Base-by-base conservation (phyloP, 768 basidiomycete species). In the Dendrothele bispora region DNA sequence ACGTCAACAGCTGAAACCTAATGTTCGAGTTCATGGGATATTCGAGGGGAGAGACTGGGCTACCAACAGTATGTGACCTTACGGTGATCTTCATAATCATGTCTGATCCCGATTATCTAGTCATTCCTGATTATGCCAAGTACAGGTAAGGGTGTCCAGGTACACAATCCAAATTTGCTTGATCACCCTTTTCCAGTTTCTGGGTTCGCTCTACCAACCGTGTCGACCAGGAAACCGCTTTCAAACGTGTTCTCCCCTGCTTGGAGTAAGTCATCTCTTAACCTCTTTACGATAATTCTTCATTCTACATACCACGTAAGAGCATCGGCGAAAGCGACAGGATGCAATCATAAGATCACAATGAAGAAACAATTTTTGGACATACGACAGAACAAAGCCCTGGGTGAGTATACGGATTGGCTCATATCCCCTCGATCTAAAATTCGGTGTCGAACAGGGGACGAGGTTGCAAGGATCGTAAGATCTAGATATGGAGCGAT, bases 51-150 rank as follows among this genome's bases (percentile, higher is more conserved):
- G 75, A 49, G 82, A 88, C 55, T 88, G 88, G 86, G 83, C 79
- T 4, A 74, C 82, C 1, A 88, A 86, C 51, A 78, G 87, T 88
- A 58, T 10, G 80, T 61, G n/a, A 6, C 14, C 32, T 28, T 12
- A 7, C 11, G 15, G n/a, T 36, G 12, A 43, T 21, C 11, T 26
- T 15, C 24, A 35, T 24, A 29, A 17, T 20, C 20, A 20, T 1
- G 24, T 27, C 27, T 3, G 36, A 50, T 27, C 34, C 39, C 32
- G 3, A 29, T 7, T 45, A 11, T 29, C 14, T 20, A 92, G 91
- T 94, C 41, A 89, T 91, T 40, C 91, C 91, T 0, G 89, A 91
- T 60, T 84, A 90, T 58, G 74, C 88, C 1, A 84, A 82, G 54
- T 81, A 89, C 68, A 65, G 70, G 87, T 86, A 59, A 48, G 82